A percentile compares a stretch with the other conserved stretches of the same genome.
These are phyloP conservation scores for Austroboletus festivus DNA, from an alignment of 768 basidiomycete species.

Conservation along the genomic window DNA sequence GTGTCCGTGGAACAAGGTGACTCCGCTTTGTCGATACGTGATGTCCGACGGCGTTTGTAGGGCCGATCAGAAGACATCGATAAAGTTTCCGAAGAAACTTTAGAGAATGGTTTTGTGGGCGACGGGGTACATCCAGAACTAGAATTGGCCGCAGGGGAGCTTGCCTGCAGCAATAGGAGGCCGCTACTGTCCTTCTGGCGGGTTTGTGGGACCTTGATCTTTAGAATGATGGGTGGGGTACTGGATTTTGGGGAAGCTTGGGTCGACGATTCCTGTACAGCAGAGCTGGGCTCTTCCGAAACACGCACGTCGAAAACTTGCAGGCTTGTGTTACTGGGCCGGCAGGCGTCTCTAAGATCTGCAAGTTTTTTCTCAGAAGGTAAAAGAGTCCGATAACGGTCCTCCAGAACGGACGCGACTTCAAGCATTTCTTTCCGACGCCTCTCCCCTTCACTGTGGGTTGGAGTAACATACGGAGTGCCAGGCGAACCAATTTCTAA, in stretches of 20 bases:
- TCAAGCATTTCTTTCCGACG: constrained; percentile 73
- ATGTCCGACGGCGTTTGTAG: constrained; percentile 28
- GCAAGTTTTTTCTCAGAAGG: constrained; percentile 56
- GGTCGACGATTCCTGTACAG: constrained; percentile 5
- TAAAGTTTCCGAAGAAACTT: constrained; percentile 28
- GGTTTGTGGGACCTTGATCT: constrained; percentile 34
- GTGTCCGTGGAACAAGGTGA: constrained; percentile 19
- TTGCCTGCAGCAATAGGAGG: constrained; percentile 5
- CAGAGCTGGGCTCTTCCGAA: constrained; percentile 13
- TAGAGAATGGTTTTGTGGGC: constrained; percentile 28
- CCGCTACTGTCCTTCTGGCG: constrained; percentile 17
- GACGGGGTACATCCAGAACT: constrained; percentile 12
- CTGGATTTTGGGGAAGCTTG: constrained; percentile 17
- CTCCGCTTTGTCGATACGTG: constrained; percentile 20
- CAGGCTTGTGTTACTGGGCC: constrained; percentile 11
- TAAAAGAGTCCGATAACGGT: constrained; percentile 71
- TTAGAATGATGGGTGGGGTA: constrained; percentile 30
- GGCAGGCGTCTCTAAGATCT: constrained; percentile 27
- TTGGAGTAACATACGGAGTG: constrained; percentile 33
- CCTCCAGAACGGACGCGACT: constrained; percentile 61
- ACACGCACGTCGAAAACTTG: constrained; percentile 15
- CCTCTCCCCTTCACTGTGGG: constrained; percentile 65
- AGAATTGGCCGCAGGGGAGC: constrained; percentile 19
- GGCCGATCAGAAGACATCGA: constrained; percentile 29
- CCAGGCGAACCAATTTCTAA: constrained; percentile 32